These are phyloP conservation scores for Murraya koenigii DNA, from an alignment of 345 rosid genomes.

Conservation along the genomic window DNA sequence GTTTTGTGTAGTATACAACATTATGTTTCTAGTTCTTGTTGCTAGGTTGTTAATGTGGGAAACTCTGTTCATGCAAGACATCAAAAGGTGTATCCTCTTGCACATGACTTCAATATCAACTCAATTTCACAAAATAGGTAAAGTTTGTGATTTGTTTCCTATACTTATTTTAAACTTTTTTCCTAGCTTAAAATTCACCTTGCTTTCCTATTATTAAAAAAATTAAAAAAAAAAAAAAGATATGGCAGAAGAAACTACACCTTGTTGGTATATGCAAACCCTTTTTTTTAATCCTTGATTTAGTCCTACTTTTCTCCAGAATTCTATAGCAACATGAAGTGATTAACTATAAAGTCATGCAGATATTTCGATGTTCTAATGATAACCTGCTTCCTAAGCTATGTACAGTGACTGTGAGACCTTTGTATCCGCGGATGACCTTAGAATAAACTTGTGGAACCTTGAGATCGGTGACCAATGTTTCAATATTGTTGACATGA, in stretches of 20 bases:
- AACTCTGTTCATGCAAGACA: slow-evolving; percentile 49
- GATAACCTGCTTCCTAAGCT: slow-evolving; percentile 17
- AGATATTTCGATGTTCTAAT: slow-evolving; percentile 17
- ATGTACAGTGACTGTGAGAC: slow-evolving; percentile 65
- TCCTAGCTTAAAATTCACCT: neutral
- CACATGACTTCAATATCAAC: slow-evolving; percentile 81
- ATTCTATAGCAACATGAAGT: neutral
- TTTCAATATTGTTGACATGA: slow-evolving; percentile 68
- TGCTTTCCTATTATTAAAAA: neutral
- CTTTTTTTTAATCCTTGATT: neutral
- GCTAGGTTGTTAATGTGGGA: slow-evolving; percentile 42
- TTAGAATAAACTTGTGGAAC: slow-evolving; percentile 72
- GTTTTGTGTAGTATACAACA: slow-evolving; percentile 3
- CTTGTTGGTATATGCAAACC: neutral
- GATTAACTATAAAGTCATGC: neutral
- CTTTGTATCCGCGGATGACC: slow-evolving; percentile 68
- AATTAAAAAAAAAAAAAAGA: neutral
- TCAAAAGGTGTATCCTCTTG: slow-evolving; percentile 60
- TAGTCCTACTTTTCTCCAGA: neutral
- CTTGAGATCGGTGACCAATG: slow-evolving; percentile 55
- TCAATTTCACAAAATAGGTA: slow-evolving; percentile 94
- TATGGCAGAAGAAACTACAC: neutral
- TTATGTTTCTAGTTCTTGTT: slow-evolving; percentile 21
- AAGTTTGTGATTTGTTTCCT: slow-evolving; percentile 16
- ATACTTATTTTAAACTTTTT: neutral